Evolutionary conservation across 345 rosid species (phyloP), one percentile per base, ranked within the genome.

Genomic region (Aquilaria sinensis): DNA sequence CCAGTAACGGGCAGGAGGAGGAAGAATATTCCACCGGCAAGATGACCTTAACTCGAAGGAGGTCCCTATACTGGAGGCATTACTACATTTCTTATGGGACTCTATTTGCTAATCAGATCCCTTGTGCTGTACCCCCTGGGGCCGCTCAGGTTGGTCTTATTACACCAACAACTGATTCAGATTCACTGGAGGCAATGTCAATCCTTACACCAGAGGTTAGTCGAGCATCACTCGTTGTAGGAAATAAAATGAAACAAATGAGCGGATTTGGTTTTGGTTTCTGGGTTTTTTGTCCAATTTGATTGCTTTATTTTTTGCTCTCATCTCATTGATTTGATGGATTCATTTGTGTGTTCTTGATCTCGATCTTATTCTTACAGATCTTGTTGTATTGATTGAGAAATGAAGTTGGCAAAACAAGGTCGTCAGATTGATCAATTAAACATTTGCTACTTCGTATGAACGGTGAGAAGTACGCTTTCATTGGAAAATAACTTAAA

Each of bases 21-120:
- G 63, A 52, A 15, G n/a, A 11, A 53, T 2, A 23, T 23, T 23
- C 12, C 49, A 1, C 8, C 12, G 1, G 0, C 49, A 47, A 47
- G 23, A 23, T 23, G 23, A 23, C 23, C 1, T 0, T 23, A 23
- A 23, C 23, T 29, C 74, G 3, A 47, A 82, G 98, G 16, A 69
- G 97, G 61, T 85, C 88, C 3, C 57, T 89, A 63, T 84, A 80
- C 64, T 85, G 96, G 91, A 62, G 31, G 75, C 81, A 63, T 37
- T 86, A 83, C 64, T 92, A 85, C 80, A 92, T 92, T 9, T 92
- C 98, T 56, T 92, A 92, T 67, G 96, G 92, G 10, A 92, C 96
- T 61, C 70, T 92, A 10, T 67, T 94, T 34, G 94, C 98, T 5
- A 80, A 89, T 67, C 63, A 93, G 56, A 31, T 64, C 37, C 64